A percentile compares a stretch with the other conserved stretches of the same genome.
phyloP scores from a whole-genome alignment of 2,329 filamentous ascomycete genomes.

The Fonsecaea monophora region DNA sequence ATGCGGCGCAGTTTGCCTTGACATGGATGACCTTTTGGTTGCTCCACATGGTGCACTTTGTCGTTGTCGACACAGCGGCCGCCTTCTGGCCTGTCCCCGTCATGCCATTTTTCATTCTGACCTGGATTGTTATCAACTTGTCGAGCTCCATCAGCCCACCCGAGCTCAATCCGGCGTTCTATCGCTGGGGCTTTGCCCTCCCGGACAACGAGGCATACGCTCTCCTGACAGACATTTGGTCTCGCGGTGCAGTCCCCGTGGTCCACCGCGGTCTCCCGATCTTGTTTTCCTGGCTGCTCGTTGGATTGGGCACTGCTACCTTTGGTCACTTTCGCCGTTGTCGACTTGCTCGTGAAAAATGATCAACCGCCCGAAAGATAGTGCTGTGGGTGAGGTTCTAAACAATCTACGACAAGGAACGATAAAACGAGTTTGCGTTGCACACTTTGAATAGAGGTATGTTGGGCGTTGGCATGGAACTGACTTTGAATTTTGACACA shows the following conservation, averaged over 20 bases:
- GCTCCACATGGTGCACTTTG: conserved; percentile 54
- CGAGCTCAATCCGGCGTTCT: conserved; percentile 53
- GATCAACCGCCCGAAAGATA: not conserved
- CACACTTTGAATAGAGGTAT: not conserved
- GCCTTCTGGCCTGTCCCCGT: conserved; percentile 49
- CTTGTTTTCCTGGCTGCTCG: conserved; percentile 51
- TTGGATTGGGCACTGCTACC: conserved; percentile 22
- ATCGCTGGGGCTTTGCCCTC: conserved; percentile 49
- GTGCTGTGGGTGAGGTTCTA: not conserved
- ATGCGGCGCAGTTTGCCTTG: conserved; percentile 50
- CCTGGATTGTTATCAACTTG: conserved; percentile 56
- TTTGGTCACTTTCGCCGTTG: conserved; percentile 14
- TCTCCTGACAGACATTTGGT: conserved; percentile 54
- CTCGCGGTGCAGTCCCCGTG: conserved; percentile 50
- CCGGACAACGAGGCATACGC: conserved; percentile 53
- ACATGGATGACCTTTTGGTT: conserved; percentile 56
- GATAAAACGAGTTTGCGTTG: not conserved
- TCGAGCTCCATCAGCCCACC: conserved; percentile 53
- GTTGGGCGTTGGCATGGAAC: not conserved
- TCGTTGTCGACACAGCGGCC: conserved; percentile 54
- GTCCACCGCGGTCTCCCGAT: conserved; percentile 52
- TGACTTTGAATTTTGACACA: no score
- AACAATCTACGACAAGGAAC: not conserved
- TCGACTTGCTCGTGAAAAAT: conserved; percentile 1
- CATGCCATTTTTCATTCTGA: conserved; percentile 53